Evolutionary conservation across 176 grass and related monocot species (phyloP), one percentile per base, ranked within the genome.

Genomic region (Eleusine indica): DNA sequence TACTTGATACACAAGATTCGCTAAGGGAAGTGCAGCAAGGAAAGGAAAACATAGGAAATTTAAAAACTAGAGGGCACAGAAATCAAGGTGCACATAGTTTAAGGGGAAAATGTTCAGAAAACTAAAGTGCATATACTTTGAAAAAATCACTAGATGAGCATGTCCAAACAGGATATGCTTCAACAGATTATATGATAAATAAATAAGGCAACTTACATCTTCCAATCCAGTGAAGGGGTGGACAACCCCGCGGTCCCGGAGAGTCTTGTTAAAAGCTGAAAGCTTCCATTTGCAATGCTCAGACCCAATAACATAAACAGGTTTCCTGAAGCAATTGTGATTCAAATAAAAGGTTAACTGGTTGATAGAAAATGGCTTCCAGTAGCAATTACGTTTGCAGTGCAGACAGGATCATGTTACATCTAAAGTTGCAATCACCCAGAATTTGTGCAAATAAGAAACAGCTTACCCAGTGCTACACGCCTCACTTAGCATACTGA

Each of bases 401-500:
- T 29, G 10, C 61, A 64, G 63, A 80, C 9, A 88, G 28, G n/a
- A 72, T 80, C 13, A 86, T 61, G 19, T 68, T 43, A 43, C 6
- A 43, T 43, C 89, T 12, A 22, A 56, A 35, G 56, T 44, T 41
- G 51, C 21, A 76, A 81, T 4, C 52, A 39, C 70, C 44, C 62
- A 70, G n/a, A 80, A 56, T 10, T 68, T 7, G 41, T 69, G 5
- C 66, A 76, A 37, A 87, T 72, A 65, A 37, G 30, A 73, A 68
- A 47, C 16, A 44, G 3, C 65, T 88, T 86, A 97, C 95, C 93
- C 93, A 46, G 96, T 98, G 71, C 90, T 91, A 86, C 96, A 95
- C n/a, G 92, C 91, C 85, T 98, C 96, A 49, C 96, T 98, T 87
- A 98, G 77, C 93, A 98, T 93, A 87, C 96, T 98, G 63, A 98